Percentiles rank a stretch among this genome's conserved stretches.
These are phyloP conservation scores for Gossypium ekmanianum DNA, from an alignment of 345 rosid species.

Conservation along the genomic window DNA sequence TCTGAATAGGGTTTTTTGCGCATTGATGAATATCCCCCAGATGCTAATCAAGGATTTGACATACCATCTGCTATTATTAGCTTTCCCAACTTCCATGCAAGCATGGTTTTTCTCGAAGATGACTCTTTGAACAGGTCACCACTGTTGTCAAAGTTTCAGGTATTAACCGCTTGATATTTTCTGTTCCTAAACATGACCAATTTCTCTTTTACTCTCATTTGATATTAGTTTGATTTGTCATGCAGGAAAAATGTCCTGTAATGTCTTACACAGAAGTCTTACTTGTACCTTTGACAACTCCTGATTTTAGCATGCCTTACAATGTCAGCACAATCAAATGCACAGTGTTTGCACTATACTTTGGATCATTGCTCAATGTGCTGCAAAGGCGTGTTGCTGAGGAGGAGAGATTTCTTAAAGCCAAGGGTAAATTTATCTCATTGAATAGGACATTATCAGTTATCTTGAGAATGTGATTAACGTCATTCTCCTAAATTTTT, in stretches of 20 bases:
- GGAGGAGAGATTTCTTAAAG: conserved; percentile 75
- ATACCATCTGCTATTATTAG: conserved; percentile 89
- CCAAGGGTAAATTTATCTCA: conserved; percentile 47
- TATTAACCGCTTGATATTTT: conserved; percentile 17
- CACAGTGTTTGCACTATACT: conserved; percentile 78
- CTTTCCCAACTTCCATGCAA: conserved; percentile 59
- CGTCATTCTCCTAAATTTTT: neutral
- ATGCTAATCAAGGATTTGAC: conserved; percentile 97
- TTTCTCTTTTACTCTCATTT: conserved; percentile 4
- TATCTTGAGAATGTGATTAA: neutral
- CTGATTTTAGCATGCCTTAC: conserved; percentile 99
- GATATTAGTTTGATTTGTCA: conserved; percentile 16
- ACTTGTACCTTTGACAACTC: conserved; percentile 87
- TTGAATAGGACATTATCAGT: neutral
- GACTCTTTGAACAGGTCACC: conserved; percentile 37
- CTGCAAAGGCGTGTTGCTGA: conserved; percentile 64
- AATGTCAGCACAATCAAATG: conserved; percentile 95
- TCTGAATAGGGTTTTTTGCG: conserved; percentile 74
- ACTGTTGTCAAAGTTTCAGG: conserved; percentile 64
- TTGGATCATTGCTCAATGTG: conserved; percentile 86
- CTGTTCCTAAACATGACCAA: neutral
- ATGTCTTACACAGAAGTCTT: conserved; percentile 84
- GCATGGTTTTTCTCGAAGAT: conserved; percentile 37
- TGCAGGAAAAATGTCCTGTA: conserved; percentile 64
- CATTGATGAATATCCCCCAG: conserved; percentile 95